phyloP scores from a whole-genome alignment of 331 rosid genomes.

The Acacia concinna region DNA sequence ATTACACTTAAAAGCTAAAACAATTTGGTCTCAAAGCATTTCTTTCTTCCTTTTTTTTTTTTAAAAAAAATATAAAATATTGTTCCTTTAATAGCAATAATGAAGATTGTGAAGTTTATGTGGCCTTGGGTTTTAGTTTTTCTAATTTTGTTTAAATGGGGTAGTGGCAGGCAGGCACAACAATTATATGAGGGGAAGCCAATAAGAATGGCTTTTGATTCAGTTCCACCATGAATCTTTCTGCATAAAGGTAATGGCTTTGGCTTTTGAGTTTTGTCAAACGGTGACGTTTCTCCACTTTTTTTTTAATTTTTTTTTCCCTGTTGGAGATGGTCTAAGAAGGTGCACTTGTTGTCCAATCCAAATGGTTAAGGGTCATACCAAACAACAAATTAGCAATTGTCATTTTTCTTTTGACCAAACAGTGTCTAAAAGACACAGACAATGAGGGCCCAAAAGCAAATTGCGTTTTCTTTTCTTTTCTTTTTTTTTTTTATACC shows the following conservation, averaged over 20 bases:
- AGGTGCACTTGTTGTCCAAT: conserved; percentile 18
- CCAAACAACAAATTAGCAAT: neutral
- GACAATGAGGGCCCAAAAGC: neutral
- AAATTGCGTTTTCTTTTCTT: conserved; percentile 9
- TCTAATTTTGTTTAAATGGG: neutral
- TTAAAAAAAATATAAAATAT: neutral
- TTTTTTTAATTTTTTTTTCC: neutral
- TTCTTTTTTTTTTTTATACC: neutral
- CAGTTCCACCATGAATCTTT: conserved; percentile 3
- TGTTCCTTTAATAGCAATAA: neutral
- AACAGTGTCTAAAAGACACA: neutral
- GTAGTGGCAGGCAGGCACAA: neutral
- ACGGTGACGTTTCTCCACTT: neutral
- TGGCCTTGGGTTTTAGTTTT: neutral
- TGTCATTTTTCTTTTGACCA: conserved; percentile 34
- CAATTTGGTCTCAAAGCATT: neutral
- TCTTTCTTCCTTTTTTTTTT: no score
- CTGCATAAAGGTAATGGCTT: neutral
- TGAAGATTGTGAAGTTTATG: neutral
- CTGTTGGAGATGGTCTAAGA: conserved; percentile 14
- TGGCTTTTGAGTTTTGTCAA: neutral
- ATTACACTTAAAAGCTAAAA: neutral
- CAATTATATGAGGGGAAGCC: neutral
- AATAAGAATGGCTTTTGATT: neutral
- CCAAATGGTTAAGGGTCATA: conserved; percentile 15